Evolutionary conservation across 306 rosid species (phyloP).

Genomic region (Rosa rugosa): DNA sequence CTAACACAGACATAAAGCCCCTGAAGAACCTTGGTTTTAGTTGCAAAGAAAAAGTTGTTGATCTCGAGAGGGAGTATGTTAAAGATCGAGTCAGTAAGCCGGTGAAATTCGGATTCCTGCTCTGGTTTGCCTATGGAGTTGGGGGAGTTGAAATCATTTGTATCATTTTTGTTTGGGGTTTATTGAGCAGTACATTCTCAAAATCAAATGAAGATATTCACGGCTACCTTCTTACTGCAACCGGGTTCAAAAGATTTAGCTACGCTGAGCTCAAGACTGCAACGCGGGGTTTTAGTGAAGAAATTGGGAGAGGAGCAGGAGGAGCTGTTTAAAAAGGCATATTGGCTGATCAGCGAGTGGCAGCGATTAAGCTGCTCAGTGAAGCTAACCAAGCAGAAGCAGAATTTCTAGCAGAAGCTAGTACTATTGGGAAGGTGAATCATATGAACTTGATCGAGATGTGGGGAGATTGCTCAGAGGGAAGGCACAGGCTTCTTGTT

Average conservation of each 20-base stretch:
- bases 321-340: constrained; percentile 53
- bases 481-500: constrained; percentile 57
- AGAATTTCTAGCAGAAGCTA: constrained; percentile 60
- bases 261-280: constrained; percentile 51
- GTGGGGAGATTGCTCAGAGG: constrained; percentile 62
- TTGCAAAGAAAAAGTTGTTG: constrained; percentile 15
- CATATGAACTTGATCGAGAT: constrained; percentile 60
- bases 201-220: constrained; percentile 8
- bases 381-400: constrained; percentile 52
- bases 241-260: constrained; percentile 47
- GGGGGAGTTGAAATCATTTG: constrained; percentile 48
- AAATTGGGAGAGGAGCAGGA: constrained; percentile 58
- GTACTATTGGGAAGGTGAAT: constrained; percentile 55
- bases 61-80: constrained; percentile 22
- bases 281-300: constrained; percentile 44
- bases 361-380: constrained; percentile 40
- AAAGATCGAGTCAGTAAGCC: constrained; percentile 9
- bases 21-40: constrained; percentile 5
- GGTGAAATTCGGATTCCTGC: constrained; percentile 41
- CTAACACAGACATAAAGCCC: background rate
- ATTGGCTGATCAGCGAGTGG: constrained; percentile 39
- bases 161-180: constrained; percentile 33
- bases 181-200: constrained; percentile 12
- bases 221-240: constrained; percentile 36
- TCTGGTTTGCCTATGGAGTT: constrained; percentile 40